Percentiles rank a stretch among this genome's conserved stretches.
Evolutionary conservation across 768 basidiomycete species (phyloP).

Genomic region (Tylopilus intermedius): DNA sequence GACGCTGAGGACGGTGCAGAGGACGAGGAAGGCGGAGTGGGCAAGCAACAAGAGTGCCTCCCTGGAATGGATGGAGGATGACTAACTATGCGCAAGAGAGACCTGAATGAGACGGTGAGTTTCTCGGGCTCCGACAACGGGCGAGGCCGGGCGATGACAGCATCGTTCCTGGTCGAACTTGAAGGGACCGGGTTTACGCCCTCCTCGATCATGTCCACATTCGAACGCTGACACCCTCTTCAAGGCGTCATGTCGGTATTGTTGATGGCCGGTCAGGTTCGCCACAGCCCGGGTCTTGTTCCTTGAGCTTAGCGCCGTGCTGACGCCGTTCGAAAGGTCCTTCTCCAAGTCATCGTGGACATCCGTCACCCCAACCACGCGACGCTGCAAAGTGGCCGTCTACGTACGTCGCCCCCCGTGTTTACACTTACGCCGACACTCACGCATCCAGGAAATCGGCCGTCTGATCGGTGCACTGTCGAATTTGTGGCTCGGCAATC

Average conservation of each 20-base stretch:
- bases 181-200: conserved; percentile 57
- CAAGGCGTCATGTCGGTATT: conserved; percentile 67
- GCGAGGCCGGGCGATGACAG: conserved; percentile 40
- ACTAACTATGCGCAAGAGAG: too few species aligned
- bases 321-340: conserved; percentile 44
- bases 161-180: conserved; percentile 49
- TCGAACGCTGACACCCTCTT: background rate
- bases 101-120: too few species aligned
- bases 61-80: too few species aligned
- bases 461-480: conserved; percentile 63
- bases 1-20: conserved; percentile 83
- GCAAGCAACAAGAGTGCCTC: too few species aligned
- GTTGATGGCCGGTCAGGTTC: conserved; percentile 49
- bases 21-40: conserved; percentile 84
- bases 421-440: too few species aligned
- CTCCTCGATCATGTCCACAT: conserved; percentile 40
- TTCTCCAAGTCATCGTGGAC: conserved; percentile 46
- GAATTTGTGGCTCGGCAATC: conserved; percentile 58
- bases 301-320: background rate
- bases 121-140: too few species aligned
- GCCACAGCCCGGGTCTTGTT: background rate
- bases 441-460: conserved; percentile 44
- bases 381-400: conserved; percentile 42
- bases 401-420: conserved; percentile 36
- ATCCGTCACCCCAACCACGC: conserved; percentile 9